A percentile compares a stretch with the other conserved stretches of the same genome.
phyloP scores from a whole-genome alignment of 208 protist genomes.

The Balamuthia mandrillaris region DNA sequence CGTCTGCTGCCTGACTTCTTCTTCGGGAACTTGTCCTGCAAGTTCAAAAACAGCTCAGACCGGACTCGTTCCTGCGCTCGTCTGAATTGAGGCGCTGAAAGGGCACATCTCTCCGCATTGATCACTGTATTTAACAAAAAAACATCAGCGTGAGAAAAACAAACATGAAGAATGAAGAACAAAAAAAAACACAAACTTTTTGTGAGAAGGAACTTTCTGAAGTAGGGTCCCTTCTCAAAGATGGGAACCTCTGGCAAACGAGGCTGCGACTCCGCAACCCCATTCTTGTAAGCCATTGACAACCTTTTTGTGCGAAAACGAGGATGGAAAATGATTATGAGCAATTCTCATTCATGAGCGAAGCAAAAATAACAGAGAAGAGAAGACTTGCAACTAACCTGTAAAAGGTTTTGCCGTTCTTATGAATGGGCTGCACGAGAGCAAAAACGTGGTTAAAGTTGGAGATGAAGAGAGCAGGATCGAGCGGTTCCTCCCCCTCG shows the following conservation, averaged over 20 bases:
- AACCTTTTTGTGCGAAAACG: no score
- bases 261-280: conserved; percentile 1
- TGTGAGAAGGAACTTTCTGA: neutral
- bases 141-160: no score
- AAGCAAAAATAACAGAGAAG: no score
- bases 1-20: neutral
- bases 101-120: conserved; percentile 5
- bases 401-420: neutral
- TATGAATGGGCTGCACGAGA: neutral
- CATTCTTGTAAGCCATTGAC: conserved; percentile 7
- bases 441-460: conserved; percentile 6
- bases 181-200: neutral
- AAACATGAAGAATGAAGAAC: no score
- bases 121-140: no score
- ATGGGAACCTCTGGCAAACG: neutral
- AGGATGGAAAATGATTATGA: no score
- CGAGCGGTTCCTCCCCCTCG: neutral
- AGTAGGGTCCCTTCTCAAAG: neutral
- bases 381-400: neutral
- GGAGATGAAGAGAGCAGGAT: neutral
- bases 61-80: conserved; percentile 2
- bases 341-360: no score
- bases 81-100: conserved; percentile 8
- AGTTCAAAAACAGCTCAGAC: neutral
- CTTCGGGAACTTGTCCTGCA: conserved; percentile 9